Evolutionary conservation across 75 land plant species (phyloP).

Genomic region (Pinus tabuliformis): DNA sequence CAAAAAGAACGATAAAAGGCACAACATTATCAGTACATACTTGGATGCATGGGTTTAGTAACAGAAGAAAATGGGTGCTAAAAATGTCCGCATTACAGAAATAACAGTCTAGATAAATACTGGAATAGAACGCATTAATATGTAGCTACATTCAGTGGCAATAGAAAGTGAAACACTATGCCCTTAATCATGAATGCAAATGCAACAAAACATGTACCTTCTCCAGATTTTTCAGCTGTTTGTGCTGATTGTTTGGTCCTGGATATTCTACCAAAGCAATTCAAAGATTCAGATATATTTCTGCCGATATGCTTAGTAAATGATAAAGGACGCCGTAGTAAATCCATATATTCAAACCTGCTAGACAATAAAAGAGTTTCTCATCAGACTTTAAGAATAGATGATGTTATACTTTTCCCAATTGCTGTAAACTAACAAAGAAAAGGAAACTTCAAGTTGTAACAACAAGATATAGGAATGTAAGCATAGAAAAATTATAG

Average conservation of each 20-base stretch:
- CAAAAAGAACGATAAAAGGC: background rate
- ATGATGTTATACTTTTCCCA: background rate
- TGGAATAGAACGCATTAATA: background rate
- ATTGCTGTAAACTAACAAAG: background rate
- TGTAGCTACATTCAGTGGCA: background rate
- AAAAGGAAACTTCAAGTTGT: background rate
- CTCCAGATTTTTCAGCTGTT: background rate
- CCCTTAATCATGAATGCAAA: background rate
- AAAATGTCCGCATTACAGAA: background rate
- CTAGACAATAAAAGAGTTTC: background rate
- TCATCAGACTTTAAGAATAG: background rate
- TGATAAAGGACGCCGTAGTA: background rate
- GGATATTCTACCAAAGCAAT: conserved; percentile 5
- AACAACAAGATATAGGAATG: background rate
- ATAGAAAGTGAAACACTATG: background rate
- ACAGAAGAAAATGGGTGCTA: background rate
- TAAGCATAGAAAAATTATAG: background rate
- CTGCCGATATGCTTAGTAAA: background rate
- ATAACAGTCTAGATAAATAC: background rate
- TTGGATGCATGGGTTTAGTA: background rate
- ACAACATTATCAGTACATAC: background rate
- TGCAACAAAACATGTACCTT: conserved; percentile 3
- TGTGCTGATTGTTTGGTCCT: background rate
- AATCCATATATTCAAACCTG: background rate
- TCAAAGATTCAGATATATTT: conserved; percentile 3